Conservation (phyloP, 176 grass and related monocot genomes). For the Cymbopogon citratus region DNA sequence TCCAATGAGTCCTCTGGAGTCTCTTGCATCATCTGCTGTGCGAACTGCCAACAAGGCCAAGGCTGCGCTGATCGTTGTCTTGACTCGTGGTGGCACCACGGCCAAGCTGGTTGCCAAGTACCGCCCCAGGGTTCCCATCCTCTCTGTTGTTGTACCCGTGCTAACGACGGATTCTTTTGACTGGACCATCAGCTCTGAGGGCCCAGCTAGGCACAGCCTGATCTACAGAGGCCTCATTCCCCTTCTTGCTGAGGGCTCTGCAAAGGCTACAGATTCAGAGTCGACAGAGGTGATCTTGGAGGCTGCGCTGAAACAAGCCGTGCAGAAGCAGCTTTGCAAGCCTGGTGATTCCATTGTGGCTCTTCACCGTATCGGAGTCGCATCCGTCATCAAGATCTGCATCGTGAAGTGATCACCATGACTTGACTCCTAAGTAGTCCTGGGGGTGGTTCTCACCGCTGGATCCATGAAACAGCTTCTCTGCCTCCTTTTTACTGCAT, state of each 20-base stretch:
- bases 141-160: conserved; percentile 80
- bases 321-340: conserved; percentile 65
- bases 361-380: conserved; percentile 72
- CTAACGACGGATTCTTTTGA: conserved; percentile 71
- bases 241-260: conserved; percentile 72
- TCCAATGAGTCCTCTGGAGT: conserved; percentile 88
- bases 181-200: conserved; percentile 73
- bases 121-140: conserved; percentile 73
- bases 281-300: conserved; percentile 77
- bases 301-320: conserved; percentile 58
- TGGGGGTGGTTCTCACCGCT: background rate
- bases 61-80: conserved; percentile 64
- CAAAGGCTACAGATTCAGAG: conserved; percentile 81
- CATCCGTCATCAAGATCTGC: conserved; percentile 96
- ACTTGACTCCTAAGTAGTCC: background rate
- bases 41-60: conserved; percentile 80
- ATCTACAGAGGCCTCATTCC: conserved; percentile 80
- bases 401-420: conserved; percentile 57
- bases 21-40: conserved; percentile 82
- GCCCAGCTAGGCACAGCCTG: conserved; percentile 69
- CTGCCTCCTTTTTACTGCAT: conserved; percentile 14
- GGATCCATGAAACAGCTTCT: background rate
- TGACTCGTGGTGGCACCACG: conserved; percentile 87
- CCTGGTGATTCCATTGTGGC: conserved; percentile 67
- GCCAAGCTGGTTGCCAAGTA: conserved; percentile 85